A percentile compares a stretch with the other conserved stretches of the same genome.
phyloP scores from a whole-genome alignment of 176 grass and related monocot genomes.

The Urochloa ruziziensis region DNA sequence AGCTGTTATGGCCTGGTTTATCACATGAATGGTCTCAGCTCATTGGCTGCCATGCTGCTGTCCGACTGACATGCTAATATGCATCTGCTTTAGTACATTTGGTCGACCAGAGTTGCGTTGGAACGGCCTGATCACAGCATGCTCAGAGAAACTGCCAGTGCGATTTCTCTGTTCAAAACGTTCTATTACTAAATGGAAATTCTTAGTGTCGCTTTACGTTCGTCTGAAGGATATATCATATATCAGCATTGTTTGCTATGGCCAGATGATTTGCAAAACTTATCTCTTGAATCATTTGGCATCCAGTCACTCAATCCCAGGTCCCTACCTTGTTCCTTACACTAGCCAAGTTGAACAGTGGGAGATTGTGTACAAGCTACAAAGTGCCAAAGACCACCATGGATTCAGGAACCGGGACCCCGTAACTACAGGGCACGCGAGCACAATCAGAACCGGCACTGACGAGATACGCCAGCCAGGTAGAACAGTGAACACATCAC shows the following conservation, averaged over 20 bases:
- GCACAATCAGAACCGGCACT: not conserved
- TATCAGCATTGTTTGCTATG: not conserved
- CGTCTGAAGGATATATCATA: not conserved
- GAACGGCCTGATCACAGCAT: not conserved
- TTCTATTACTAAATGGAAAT: not conserved
- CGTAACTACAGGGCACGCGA: not conserved
- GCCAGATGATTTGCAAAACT: not conserved
- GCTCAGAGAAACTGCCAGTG: not conserved
- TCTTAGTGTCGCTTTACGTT: not conserved
- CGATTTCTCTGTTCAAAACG: not conserved
- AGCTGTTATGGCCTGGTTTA: not conserved
- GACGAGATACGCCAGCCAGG: constrained; percentile 25
- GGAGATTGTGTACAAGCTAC: not conserved
- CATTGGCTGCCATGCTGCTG: not conserved
- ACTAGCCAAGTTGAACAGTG: not conserved
- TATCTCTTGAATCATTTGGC: not conserved
- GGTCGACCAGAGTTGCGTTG: not conserved
- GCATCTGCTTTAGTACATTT: not conserved
- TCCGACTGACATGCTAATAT: not conserved
- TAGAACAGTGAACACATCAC: not conserved
- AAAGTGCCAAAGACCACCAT: constrained; percentile 14
- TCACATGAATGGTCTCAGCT: not conserved
- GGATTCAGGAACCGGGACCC: constrained; percentile 24
- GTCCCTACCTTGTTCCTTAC: not conserved
- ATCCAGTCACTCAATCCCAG: not conserved